Conservation (phyloP, 305 asterid species). For the Solanum hybrid region DNA sequence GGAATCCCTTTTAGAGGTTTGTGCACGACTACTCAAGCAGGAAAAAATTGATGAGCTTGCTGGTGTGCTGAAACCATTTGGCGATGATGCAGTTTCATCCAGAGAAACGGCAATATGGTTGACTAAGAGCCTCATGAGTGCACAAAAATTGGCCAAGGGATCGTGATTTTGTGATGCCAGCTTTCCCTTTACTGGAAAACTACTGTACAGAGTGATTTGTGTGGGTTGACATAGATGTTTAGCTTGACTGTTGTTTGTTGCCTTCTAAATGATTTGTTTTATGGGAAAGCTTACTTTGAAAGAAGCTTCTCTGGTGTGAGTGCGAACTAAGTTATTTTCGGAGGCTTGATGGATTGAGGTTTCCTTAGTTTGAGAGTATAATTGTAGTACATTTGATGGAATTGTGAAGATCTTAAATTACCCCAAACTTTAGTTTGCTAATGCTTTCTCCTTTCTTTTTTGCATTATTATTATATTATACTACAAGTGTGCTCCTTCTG, state of each 20-base stretch:
- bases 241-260: background rate
- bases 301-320: background rate
- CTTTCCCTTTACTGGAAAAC: background rate
- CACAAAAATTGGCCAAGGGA: conserved; percentile 52
- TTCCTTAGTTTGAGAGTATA: background rate
- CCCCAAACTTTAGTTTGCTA: background rate
- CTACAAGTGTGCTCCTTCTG: background rate
- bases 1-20: conserved; percentile 88
- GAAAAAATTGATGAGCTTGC: conserved; percentile 83
- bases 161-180: conserved; percentile 19
- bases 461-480: background rate
- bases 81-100: conserved; percentile 82
- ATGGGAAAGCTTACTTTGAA: background rate
- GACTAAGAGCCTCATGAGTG: conserved; percentile 66
- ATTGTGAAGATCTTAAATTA: background rate
- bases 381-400: background rate
- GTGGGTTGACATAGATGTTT: conserved; percentile 4
- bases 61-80: conserved; percentile 81
- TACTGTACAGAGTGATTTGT: background rate
- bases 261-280: background rate
- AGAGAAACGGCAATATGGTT: conserved; percentile 96
- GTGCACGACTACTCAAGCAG: conserved; percentile 82
- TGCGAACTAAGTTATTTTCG: background rate
- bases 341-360: background rate
- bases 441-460: background rate